Percentiles rank a stretch among this genome's conserved stretches.
These are phyloP conservation scores for Lobosporangium transversale DNA, from an alignment of 192 early-diverging fungal genomes.

Conservation along the genomic window DNA sequence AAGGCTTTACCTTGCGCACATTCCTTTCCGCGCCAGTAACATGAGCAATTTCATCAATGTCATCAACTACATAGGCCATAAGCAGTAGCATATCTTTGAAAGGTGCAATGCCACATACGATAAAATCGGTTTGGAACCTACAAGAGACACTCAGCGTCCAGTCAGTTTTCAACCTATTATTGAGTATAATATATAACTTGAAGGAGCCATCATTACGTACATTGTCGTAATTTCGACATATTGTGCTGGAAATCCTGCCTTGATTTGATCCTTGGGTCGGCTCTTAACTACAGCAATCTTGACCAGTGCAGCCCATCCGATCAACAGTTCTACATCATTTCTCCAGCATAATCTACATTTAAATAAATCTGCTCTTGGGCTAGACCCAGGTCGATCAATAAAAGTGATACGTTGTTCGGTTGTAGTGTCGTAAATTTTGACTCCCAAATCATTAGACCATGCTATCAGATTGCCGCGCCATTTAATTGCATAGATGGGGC, in stretches of 20 bases:
- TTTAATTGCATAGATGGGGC: conserved; percentile 85
- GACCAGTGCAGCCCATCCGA: conserved; percentile 96
- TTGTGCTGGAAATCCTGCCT: conserved; percentile 48
- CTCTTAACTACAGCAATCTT: conserved; percentile 84
- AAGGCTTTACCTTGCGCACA: conserved; percentile 33
- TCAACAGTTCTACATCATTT: conserved; percentile 76
- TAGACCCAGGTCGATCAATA: conserved; percentile 80
- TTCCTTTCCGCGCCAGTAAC: conserved; percentile 40
- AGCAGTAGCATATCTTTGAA: conserved; percentile 76
- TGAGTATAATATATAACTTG: too few species aligned
- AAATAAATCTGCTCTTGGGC: conserved; percentile 85
- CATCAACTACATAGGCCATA: conserved; percentile 72
- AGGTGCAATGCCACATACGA: conserved; percentile 90
- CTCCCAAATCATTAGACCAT: conserved; percentile 94
- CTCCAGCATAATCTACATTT: conserved; percentile 90
- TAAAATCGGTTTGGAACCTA: conserved; percentile 81
- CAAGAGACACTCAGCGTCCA: conserved; percentile 64
- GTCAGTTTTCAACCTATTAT: conserved; percentile 53
- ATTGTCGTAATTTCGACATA: conserved; percentile 68
- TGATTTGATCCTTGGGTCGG: conserved; percentile 44
- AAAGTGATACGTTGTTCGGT: conserved; percentile 81
- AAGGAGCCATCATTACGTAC: conserved; percentile 31
- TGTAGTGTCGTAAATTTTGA: conserved; percentile 84
- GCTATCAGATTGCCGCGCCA: conserved; percentile 90
- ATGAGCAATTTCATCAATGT: conserved; percentile 65